Base-by-base conservation (phyloP, 2,329 filamentous ascomycete species). In the Hymenoscyphus occultus region DNA sequence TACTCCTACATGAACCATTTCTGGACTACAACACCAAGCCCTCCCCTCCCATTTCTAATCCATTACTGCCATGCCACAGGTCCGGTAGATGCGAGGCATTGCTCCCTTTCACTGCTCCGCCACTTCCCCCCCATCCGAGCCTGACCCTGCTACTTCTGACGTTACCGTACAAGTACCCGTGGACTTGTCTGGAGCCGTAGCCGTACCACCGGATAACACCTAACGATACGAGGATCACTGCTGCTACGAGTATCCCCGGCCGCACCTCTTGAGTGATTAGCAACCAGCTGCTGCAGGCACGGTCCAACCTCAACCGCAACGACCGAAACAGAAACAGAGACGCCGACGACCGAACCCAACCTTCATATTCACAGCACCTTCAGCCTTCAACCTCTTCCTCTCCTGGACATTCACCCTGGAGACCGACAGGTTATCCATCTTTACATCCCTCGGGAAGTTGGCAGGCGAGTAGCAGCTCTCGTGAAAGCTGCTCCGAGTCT, bases 381-480 rank as follows among this genome's bases (percentile, higher is more conserved):
- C 39, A 59, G 5, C 19, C 42, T 48, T n/a, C 19, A 10, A 35
- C 45, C 45, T 22, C 19, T 51, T 16, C 45, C 45, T 12, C 45
- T 48, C 45, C 31, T 58, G 57, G 57, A 45, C 14, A 60, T 19
- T 56, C 56, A 32, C 13, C n/a, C 32, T 39, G 51, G 9, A 4
- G 56, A 39, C 45, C 60, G 19, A 45, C 40, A 3, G 22, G 45
- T n/a, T 28, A 51, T 10, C 12, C 45, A 51, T 9, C 56, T 62
- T 39, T 19, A 61, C 32, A 61, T 28, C 22, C 56, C n/a, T 65
- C 22, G 45, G 45, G 45, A 51, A 51, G 45, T 51, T 51, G 45
- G 45, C 14, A 51, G 45, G 45, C 66, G 71, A 69, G 67, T 67
- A 63, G 70, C 71, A 72, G 72, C 72, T 69, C 69, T 70, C 67